Evolutionary conservation across 768 basidiomycete genomes (phyloP), one percentile per base, ranked within the genome.

Genomic region (Suillus hirtellus): DNA sequence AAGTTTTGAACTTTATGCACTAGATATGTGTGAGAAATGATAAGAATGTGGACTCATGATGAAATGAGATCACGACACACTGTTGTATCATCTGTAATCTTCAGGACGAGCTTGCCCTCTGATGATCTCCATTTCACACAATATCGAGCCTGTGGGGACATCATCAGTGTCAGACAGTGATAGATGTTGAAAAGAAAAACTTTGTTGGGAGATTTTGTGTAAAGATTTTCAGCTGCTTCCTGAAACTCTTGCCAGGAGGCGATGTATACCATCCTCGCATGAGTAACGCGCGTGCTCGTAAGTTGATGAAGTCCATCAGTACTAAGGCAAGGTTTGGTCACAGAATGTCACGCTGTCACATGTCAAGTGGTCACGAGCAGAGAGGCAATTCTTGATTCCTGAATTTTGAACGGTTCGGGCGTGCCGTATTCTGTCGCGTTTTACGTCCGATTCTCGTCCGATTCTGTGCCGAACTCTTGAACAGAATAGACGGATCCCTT

Each of bases 1-100:
- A 88, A 1, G 96, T 96, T 76, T 96, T 95, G 82, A 96, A 98
- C 76, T 96, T 97, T 69, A 98, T 82, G 75, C 95, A 96, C 96
- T 99, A 34, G 52, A 11, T 21, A 50, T 35, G 19, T 35, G 19
- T 59, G 6, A 37, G 35, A 10, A 24, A 34, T 31, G 31, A 31
- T 60, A 12, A 43, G 37, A 6, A 59, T 38, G 7, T 31, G 19
- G 27, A 55, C 5, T 34, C 37, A 14, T 6, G 24, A n/a, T 56
- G 14, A 24, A 24, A 63, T 37, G 59, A 40, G 40, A 31, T 44
- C 37, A 44, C 34, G 44, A 82, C 92, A 69, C 73, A 96, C 96
- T 71, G 89, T 90, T 42, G 82, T 84, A 75, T 97, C 86, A 78
- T 98, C 93, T 1, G 96, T 98, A 71, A 98, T 89, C 80, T 96